Evolutionary conservation across 1,284 basidiomycete species (phyloP), one percentile per base, ranked within the genome.

Genomic region (Xerocomus amazonicus): DNA sequence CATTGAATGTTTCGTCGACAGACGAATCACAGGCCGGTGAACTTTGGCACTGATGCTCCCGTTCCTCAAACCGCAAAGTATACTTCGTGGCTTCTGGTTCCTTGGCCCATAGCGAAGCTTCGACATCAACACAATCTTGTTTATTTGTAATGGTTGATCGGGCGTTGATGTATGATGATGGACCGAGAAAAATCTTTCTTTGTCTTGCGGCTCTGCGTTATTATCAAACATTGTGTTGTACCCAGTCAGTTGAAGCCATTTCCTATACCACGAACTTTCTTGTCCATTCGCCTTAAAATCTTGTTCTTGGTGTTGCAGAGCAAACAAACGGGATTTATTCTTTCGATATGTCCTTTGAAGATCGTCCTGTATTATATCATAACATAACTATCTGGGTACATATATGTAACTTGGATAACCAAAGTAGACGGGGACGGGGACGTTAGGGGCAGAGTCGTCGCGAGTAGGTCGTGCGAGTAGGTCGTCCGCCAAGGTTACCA

Each of bases 11-110:
- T 32, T 62, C 65, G 14, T 61, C 70, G 19, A 56, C 65, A 40
- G 62, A 73, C 32, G 76, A 79, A 50, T 63, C 60, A 44, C 73
- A 81, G 50, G 73, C 73, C 14, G 84, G 84, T 19, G 83, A 84
- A 56, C 70, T 87, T 64, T 87, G 84, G 84, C 73, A 78, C 57
- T 83, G 64, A 58, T 51, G 53, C 36, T 43, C 42, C 26, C 38
- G 26, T 45, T 23, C 6, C 12, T 45, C 41, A 40, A 33, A 16
- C n/a, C 19, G 27, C 39, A 41, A 51, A 50, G 2, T 16, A 43
- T 29, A 34, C 37, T 50, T 31, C 33, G 19, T 48, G 38, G 26
- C 41, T 31, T 12, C 8, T 31, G 29, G 29, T 40, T 36, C 34
- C 39, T 35, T 23, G 32, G 26, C 43, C 23, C 44, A 34, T 29